A percentile compares a stretch with the other conserved stretches of the same genome.
Conservation (phyloP, 2,329 filamentous ascomycete genomes). For the Catunica adiposa region DNA sequence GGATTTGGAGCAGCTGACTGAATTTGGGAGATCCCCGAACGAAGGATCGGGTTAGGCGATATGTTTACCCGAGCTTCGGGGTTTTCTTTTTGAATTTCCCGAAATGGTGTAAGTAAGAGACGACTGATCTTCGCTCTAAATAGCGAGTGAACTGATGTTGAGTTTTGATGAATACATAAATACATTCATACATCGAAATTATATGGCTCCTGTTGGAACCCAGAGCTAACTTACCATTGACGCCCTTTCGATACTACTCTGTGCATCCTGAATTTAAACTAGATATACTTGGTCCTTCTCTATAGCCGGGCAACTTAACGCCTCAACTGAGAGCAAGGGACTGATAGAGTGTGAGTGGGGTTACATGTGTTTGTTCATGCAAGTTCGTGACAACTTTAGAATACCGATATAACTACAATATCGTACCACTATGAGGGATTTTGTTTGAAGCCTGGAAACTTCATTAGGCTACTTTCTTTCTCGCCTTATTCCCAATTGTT, state of each 20-base stretch:
- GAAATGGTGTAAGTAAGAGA: slow-evolving; percentile 34
- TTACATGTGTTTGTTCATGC: not conserved
- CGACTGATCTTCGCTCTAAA: too few relatives aligned
- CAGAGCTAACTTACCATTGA: not conserved
- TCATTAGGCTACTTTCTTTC: too few relatives aligned
- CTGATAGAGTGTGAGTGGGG: slow-evolving; percentile 4
- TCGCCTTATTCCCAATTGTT: too few relatives aligned
- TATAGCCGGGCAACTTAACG: not conserved
- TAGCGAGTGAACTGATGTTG: not conserved
- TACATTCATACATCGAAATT: too few relatives aligned
- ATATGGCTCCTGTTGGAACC: not conserved
- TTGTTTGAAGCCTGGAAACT: not conserved
- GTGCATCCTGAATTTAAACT: not conserved
- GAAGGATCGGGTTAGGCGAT: slow-evolving; percentile 39
- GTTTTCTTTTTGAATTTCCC: slow-evolving; percentile 56
- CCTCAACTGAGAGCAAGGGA: not conserved
- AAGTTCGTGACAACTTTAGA: too few relatives aligned
- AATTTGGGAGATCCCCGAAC: slow-evolving; percentile 34
- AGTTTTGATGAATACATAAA: too few relatives aligned
- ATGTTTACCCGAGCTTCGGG: slow-evolving; percentile 53
- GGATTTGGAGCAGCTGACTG: slow-evolving; percentile 43
- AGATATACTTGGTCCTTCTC: not conserved
- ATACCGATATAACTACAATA: not conserved
- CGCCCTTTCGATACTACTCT: not conserved
- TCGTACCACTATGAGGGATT: not conserved